Evolutionary conservation across 305 asterid species (phyloP).

Genomic region (Solanum hybrid): DNA sequence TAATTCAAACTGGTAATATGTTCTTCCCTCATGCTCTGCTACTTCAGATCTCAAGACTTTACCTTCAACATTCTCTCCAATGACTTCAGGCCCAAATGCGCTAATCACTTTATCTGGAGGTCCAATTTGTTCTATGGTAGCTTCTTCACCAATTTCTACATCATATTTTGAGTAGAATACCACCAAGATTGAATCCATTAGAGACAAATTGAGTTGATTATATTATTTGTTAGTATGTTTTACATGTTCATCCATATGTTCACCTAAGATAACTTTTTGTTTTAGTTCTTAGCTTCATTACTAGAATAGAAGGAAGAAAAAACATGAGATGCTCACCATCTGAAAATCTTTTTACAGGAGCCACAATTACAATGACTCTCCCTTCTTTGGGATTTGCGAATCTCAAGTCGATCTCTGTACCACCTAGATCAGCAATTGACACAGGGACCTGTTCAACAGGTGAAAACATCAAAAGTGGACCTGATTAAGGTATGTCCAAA

Average conservation of each 20-base stretch:
- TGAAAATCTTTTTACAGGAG: slow-evolving; percentile 83
- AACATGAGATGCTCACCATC: slow-evolving; percentile 41
- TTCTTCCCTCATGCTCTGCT: slow-evolving; percentile 61
- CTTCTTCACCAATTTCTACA: slow-evolving; percentile 69
- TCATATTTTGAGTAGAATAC: slow-evolving; percentile 1
- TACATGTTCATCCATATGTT: neutral
- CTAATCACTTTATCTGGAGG: slow-evolving; percentile 81
- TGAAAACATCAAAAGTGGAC: neutral
- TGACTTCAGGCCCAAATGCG: slow-evolving; percentile 96
- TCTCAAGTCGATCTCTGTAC: slow-evolving; percentile 51
- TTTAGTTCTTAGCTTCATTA: neutral
- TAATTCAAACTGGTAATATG: slow-evolving; percentile 78
- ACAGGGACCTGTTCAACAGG: slow-evolving; percentile 37
- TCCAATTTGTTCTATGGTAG: slow-evolving; percentile 73
- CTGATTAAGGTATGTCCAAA: neutral
- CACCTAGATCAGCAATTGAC: slow-evolving; percentile 54
- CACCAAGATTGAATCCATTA: neutral
- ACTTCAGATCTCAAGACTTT: slow-evolving; percentile 63
- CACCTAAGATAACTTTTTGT: neutral
- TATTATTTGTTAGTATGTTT: neutral
- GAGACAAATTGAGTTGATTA: neutral
- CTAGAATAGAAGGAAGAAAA: neutral
- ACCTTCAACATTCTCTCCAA: slow-evolving; percentile 90
- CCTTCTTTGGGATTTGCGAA: slow-evolving; percentile 66
- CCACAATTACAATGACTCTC: slow-evolving; percentile 68